Evolutionary conservation across 768 basidiomycete genomes (phyloP).

Genomic region (Pholiota molesta): DNA sequence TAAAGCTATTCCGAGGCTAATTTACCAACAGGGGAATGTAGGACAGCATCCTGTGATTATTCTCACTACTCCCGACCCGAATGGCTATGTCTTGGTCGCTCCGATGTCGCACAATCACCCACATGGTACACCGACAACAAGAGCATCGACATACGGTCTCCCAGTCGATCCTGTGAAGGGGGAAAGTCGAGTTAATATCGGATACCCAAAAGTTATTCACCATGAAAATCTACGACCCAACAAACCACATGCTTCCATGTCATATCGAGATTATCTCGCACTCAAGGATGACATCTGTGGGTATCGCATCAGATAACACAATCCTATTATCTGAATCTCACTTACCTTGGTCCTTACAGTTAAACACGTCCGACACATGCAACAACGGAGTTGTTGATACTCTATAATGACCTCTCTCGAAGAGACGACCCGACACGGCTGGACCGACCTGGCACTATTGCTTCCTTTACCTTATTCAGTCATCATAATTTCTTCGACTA

Average conservation of each 20-base stretch:
- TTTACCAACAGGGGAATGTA: conserved; percentile 23
- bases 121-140: conserved; percentile 25
- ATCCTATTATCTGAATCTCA: not conserved
- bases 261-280: conserved; percentile 21
- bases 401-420: conserved; percentile 3
- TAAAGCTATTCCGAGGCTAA: not conserved
- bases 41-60: conserved; percentile 29
- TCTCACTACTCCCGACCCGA: conserved; percentile 20
- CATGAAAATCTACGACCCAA: conserved; percentile 25
- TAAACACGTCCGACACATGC: not conserved
- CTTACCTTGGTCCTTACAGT: conserved; percentile 9
- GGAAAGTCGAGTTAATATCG: conserved; percentile 28
- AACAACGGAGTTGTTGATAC: conserved; percentile 1
- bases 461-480: not conserved
- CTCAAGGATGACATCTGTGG: conserved; percentile 26
- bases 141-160: conserved; percentile 28
- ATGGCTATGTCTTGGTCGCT: conserved; percentile 26
- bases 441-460: not conserved
- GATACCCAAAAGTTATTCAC: conserved; percentile 25
- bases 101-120: conserved; percentile 30
- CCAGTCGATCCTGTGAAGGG: conserved; percentile 30
- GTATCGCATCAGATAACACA: conserved; percentile 7
- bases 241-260: conserved; percentile 25
- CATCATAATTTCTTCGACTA: not conserved
- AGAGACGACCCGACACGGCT: not conserved